A percentile compares a stretch with the other conserved stretches of the same genome.
Evolutionary conservation across 2,329 filamentous ascomycete species (phyloP).

Genomic region (Taxawa tesnikishii): DNA sequence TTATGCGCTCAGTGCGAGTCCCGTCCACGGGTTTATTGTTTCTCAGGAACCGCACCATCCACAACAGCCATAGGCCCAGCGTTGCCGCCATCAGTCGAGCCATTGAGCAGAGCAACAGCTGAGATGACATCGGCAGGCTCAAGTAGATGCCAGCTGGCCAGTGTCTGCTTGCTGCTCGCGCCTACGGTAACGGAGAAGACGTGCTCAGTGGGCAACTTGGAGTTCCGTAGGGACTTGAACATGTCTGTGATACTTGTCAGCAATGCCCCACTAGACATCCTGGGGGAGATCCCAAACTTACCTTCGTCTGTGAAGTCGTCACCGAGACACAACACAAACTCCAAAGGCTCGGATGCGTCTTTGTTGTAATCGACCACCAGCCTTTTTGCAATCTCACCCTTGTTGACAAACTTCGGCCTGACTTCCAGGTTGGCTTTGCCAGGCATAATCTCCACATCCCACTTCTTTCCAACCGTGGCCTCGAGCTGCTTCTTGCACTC

Average conservation of each 20-base stretch:
- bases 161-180: constrained; percentile 79
- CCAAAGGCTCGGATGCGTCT: constrained; percentile 46
- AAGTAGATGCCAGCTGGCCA: constrained; percentile 80
- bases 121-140: constrained; percentile 77
- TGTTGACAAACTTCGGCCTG: constrained; percentile 94
- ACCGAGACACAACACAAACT: constrained; percentile 82
- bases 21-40: no score
- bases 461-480: constrained; percentile 60
- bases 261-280: no score
- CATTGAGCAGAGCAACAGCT: constrained; percentile 20
- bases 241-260: constrained; percentile 38
- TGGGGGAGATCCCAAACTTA: constrained; percentile 31
- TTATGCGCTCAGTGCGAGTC: constrained; percentile 1
- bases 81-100: constrained; percentile 16
- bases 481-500: constrained; percentile 77
- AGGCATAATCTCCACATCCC: constrained; percentile 91
- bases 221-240: constrained; percentile 66
- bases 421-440: constrained; percentile 97
- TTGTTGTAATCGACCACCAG: constrained; percentile 62
- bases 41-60: constrained; percentile 15
- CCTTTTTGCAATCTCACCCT: constrained; percentile 84
- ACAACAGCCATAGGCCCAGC: constrained; percentile 17
- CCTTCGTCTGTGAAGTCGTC: constrained; percentile 98
- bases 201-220: constrained; percentile 47
- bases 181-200: constrained; percentile 89